Conservation (phyloP, 2,329 filamentous ascomycete species). For the Cercospora nicotianae region DNA sequence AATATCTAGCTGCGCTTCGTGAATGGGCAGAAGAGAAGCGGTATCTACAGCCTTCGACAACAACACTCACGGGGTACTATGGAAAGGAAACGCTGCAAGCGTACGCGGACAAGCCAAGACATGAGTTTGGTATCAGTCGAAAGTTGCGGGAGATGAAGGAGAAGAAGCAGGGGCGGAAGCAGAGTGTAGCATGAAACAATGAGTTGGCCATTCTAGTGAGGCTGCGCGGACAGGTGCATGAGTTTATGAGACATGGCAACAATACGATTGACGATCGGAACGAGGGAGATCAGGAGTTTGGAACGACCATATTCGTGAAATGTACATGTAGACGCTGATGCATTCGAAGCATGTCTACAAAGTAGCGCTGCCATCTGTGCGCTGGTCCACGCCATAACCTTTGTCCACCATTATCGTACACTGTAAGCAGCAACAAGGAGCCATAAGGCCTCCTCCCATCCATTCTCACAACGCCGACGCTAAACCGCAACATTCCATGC, state of each 20-base stretch:
- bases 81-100: conserved; percentile 34
- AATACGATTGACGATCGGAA: neutral
- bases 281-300: neutral
- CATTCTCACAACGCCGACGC: conserved; percentile 21
- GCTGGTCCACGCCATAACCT: neutral
- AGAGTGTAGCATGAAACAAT: neutral
- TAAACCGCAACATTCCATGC: conserved; percentile 19
- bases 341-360: conserved; percentile 3
- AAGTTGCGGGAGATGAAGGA: conserved; percentile 28
- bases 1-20: conserved; percentile 33
- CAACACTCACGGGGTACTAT: conserved; percentile 33
- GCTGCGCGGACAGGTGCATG: neutral
- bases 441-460: conserved; percentile 14
- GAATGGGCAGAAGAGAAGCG: conserved; percentile 37
- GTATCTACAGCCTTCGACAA: conserved; percentile 30
- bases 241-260: neutral
- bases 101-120: conserved; percentile 25
- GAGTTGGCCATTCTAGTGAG: neutral
- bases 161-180: conserved; percentile 19
- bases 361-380: conserved; percentile 3
- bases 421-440: conserved; percentile 18
- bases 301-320: neutral
- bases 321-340: neutral
- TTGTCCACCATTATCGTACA: conserved; percentile 20
- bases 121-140: conserved; percentile 29